Base-by-base conservation (phyloP, 176 grass and related monocot species). In the Stipa capillata region DNA sequence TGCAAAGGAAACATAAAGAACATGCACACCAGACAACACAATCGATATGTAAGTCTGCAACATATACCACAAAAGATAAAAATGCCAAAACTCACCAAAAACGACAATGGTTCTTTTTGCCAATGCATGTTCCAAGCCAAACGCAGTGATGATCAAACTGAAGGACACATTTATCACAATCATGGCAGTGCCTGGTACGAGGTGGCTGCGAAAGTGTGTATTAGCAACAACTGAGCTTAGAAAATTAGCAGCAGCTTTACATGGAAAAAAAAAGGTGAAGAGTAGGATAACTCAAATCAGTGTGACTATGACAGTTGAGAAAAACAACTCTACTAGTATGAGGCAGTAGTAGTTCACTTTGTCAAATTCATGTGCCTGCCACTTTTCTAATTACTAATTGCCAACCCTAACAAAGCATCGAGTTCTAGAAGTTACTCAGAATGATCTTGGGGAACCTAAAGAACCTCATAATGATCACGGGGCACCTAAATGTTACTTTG, bases 121-220 rank as follows among this genome's bases (percentile, higher is more conserved):
- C 97, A 32, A 99, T 90, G 76, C 97, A 99, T 72, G 92, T 96
- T 72, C 97, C 97, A 66, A 99, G 90, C 97, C 92, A 99, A 74
- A 99, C 57, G 64, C 97, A 99, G 74, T 99, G 97, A 96, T 99
- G 97, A 80, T 99, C 97, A 73, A 93, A 99, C 77, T 93, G 97
- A 77, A 99, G 97, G 61, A 99, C 88, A 45, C 97, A 99, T 89
- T 95, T 95, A 84, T 95, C 90, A 87, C 97, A 99, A 59, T 96
- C 97, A 86, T 91, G 81, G 51, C 97, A 99, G 74, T 99, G 97
- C 55, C 94, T 93, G 23, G 92, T 84, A 49, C 92, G 88, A 65
- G 97, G 97, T 77, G 97, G 97, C 97, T 99, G 84, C 53, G 82
- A 77, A 93, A 80, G 57, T 37, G 81, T 73, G 25, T 32, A 53